Base-by-base conservation (phyloP, 768 basidiomycete genomes). In the Rhizopogon vesiculosus region DNA sequence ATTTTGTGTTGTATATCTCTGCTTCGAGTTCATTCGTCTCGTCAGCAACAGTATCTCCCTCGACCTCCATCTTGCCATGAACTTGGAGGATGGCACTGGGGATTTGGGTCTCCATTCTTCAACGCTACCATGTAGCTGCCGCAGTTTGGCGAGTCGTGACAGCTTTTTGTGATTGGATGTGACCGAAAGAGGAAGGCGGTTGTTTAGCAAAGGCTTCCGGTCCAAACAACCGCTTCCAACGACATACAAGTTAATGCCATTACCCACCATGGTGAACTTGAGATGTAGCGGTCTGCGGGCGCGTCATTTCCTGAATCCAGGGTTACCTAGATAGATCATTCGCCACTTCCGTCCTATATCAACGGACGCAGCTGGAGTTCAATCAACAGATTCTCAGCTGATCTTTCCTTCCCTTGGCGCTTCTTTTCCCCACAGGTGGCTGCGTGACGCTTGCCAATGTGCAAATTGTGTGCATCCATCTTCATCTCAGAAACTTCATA, bases 361-460 rank as follows among this genome's bases (percentile, higher is more conserved):
- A 16, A 49, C 48, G 9, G 48, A 22, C 15, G 5, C 35, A 8
- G 9, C 35, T 16, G 13, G 15, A 38, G 35, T 10, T 38, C 48
- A 38, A 22, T 15, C 5, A 18, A 29, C 51, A 1, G 44, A 33
- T 33, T 52, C 25, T 10, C 52, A 35, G 38, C 42, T 69, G 33
- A 61, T 42, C n/a, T 49, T 69, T 44, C 62, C 63, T 6, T 51
- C 31, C 13, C 67, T 85, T 10, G 71, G 73, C 18, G 61, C 76
- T 28, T 65, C 70, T 9, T 84, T 91, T 60, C 80, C 89, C 0
- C 85, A 81, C 63, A 70, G 83, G 53, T 94, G 91, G 86, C 80
- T 98, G 9, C 84, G 93, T 22, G 94, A 98, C 64, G 81, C 89
- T 0, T 97, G 93, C 61, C 83, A 81, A 55, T 92, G 88, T 42